Conservation (phyloP, 1,139 yeast species). For the Taphrina pruni region DNA sequence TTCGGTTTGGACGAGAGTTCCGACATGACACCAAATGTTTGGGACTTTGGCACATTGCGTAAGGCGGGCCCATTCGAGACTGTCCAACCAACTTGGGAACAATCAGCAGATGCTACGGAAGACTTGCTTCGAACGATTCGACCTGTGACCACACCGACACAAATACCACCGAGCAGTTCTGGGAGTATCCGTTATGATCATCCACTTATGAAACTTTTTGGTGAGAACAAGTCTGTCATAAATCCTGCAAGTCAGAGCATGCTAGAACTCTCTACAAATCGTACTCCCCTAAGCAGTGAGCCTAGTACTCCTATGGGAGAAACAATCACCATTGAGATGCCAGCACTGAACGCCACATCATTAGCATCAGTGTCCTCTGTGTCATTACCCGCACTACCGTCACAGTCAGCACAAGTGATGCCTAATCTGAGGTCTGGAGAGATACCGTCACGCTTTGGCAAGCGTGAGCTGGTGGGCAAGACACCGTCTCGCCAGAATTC, state of each 20-base stretch:
- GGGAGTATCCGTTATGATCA: constrained; percentile 25
- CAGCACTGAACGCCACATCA: constrained; percentile 39
- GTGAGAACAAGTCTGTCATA: constrained; percentile 12
- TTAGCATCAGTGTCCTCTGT: constrained; percentile 26
- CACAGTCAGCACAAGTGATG: constrained; percentile 11
- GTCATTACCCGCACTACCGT: constrained; percentile 24
- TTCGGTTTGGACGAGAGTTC: constrained; percentile 45
- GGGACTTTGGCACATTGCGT: constrained; percentile 52
- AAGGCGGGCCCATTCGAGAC: not conserved
- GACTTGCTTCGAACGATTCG: constrained; percentile 32
- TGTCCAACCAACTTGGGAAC: constrained; percentile 30
- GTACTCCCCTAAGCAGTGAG: constrained; percentile 4
- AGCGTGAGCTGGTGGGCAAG: not conserved
- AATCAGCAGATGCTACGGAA: constrained; percentile 37
- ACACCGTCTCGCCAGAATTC: constrained; percentile 33
- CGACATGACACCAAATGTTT: constrained; percentile 50
- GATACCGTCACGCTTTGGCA: not conserved
- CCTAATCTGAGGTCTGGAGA: not conserved
- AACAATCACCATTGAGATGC: constrained; percentile 28
- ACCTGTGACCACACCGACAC: constrained; percentile 6
- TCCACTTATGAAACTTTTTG: constrained; percentile 36
- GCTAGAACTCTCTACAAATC: constrained; percentile 1
- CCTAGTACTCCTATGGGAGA: constrained; percentile 32
- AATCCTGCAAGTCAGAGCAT: constrained; percentile 19
- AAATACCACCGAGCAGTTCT: not conserved